phyloP scores from a whole-genome alignment of 805 yeast species.

The Metschnikowia matae region DNA sequence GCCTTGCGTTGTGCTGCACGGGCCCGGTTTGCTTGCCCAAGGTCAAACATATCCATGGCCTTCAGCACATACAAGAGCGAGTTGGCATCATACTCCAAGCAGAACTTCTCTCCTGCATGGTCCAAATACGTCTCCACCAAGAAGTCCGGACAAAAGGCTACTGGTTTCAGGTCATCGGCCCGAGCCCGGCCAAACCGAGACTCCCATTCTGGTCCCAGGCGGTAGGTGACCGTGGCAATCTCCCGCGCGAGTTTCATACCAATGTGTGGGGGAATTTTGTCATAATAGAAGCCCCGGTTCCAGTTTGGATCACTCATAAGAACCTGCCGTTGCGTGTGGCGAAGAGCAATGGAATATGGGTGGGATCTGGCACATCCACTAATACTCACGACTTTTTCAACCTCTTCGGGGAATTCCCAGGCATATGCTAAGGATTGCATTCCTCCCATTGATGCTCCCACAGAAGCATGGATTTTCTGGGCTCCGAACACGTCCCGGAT shows the following conservation, averaged over 20 bases:
- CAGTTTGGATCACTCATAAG: constrained; percentile 93
- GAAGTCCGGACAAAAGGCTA: constrained; percentile 91
- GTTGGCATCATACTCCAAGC: constrained; percentile 86
- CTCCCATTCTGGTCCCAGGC: constrained; percentile 98
- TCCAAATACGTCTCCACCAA: constrained; percentile 89
- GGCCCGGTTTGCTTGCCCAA: constrained; percentile 48
- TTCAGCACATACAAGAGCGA: constrained; percentile 83
- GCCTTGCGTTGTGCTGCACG: constrained; percentile 41
- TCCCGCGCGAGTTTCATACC: constrained; percentile 95
- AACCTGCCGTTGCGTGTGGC: constrained; percentile 90
- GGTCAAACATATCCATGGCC: constrained; percentile 92
- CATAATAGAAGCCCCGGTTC: constrained; percentile 87
- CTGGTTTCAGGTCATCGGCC: constrained; percentile 71
- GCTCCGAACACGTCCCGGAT: constrained; percentile 61
- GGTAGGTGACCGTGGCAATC: constrained; percentile 88
- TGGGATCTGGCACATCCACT: constrained; percentile 93
- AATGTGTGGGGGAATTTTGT: constrained; percentile 77
- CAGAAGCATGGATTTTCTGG: constrained; percentile 63
- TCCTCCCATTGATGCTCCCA: constrained; percentile 98
- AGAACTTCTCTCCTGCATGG: constrained; percentile 93
- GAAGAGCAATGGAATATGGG: constrained; percentile 89
- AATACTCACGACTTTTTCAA: constrained; percentile 69
- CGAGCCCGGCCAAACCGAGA: constrained; percentile 84
- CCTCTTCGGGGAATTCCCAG: constrained; percentile 74
- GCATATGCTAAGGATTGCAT: constrained; percentile 92